A percentile compares a stretch with the other conserved stretches of the same genome.
Evolutionary conservation across 495 filamentous ascomycete species (phyloP).

Genomic region (Talaromyces liani): DNA sequence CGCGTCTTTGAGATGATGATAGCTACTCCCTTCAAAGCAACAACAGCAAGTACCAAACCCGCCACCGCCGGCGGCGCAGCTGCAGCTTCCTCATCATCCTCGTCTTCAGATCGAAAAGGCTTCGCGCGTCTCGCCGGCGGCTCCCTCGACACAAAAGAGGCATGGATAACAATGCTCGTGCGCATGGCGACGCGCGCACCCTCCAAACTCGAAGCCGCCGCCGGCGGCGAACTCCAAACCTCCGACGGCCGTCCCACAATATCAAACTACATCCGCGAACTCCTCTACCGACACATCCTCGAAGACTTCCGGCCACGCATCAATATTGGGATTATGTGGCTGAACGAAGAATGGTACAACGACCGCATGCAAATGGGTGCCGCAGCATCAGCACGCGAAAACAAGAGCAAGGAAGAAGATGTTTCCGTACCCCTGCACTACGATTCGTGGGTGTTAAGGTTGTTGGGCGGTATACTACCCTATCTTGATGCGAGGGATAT

Average conservation of each 20-base stretch:
- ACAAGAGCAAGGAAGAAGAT: constrained; percentile 35
- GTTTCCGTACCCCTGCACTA: constrained; percentile 51
- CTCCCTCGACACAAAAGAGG: constrained; percentile 69
- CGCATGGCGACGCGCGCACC: constrained; percentile 78
- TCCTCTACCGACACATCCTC: constrained; percentile 72
- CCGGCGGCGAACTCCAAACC: constrained; percentile 18
- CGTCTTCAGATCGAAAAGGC: constrained; percentile 31
- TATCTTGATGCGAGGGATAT: constrained; percentile 78
- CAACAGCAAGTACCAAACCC: not conserved
- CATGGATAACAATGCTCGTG: constrained; percentile 82
- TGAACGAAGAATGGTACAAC: constrained; percentile 98
- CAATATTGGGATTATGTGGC: constrained; percentile 80
- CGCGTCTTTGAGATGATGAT: constrained; percentile 75
- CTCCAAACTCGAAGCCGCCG: constrained; percentile 53
- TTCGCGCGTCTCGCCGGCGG: constrained; percentile 80
- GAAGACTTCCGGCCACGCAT: constrained; percentile 86
- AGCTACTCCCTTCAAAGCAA: constrained; percentile 52
- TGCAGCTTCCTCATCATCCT: not conserved
- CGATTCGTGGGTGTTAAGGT: constrained; percentile 66
- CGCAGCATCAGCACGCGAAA: constrained; percentile 28
- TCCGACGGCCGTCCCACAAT: constrained; percentile 25
- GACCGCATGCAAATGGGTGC: constrained; percentile 57
- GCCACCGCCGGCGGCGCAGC: not conserved
- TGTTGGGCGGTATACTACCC: constrained; percentile 79
- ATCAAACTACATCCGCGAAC: constrained; percentile 65